These are phyloP conservation scores for Naganishia friedmannii DNA, from an alignment of 768 basidiomycete genomes.

Conservation along the genomic window DNA sequence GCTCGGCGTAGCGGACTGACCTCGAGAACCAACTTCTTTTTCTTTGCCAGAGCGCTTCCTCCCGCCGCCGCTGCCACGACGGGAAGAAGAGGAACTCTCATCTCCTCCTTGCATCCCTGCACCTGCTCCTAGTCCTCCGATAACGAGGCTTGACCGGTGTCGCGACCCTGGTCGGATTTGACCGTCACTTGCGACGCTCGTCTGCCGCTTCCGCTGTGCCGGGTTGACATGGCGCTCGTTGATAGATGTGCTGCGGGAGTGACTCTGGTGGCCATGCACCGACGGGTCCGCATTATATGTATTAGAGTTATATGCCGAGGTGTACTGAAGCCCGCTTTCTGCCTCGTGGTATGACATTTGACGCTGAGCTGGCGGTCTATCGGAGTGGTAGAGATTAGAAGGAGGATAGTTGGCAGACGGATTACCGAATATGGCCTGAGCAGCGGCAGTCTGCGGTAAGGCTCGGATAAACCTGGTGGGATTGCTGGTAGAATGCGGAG, in stretches of 20 bases:
- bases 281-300: neutral
- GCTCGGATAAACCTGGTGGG: slow-evolving; percentile 9
- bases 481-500: neutral
- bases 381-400: neutral
- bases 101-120: slow-evolving; percentile 2
- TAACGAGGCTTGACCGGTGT: slow-evolving; percentile 6
- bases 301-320: neutral
- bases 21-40: slow-evolving; percentile 5
- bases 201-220: neutral
- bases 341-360: neutral
- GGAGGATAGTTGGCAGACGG: neutral
- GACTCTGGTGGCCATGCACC: neutral
- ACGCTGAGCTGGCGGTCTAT: neutral
- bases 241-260: neutral
- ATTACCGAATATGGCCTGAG: slow-evolving; percentile 19
- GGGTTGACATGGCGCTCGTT: neutral
- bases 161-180: neutral
- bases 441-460: slow-evolving; percentile 1
- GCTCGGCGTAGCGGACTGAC: slow-evolving; percentile 16
- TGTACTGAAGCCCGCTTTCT: slow-evolving; percentile 6
- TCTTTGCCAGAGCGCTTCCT: slow-evolving; percentile 9
- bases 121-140: neutral
- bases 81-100: slow-evolving; percentile 14
- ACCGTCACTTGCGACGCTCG: neutral
- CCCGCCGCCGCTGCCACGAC: slow-evolving; percentile 11